These are phyloP conservation scores for Irpex sp. DNA, from an alignment of 1,284 basidiomycete genomes.

Conservation along the genomic window DNA sequence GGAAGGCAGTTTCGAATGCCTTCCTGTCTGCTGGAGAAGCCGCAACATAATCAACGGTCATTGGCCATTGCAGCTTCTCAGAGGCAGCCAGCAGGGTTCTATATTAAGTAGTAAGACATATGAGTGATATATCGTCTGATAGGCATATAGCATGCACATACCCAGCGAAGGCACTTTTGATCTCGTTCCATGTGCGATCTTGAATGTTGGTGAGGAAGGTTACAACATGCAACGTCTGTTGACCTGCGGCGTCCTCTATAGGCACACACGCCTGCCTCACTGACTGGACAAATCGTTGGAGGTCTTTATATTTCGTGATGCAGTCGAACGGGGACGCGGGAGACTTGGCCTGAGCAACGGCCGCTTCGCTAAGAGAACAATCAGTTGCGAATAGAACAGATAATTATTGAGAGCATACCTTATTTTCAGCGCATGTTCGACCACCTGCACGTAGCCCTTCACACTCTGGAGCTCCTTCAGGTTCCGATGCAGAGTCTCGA, in stretches of 20 bases:
- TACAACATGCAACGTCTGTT: slow-evolving; percentile 48
- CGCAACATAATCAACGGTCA: slow-evolving; percentile 56
- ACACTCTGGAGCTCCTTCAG: slow-evolving; percentile 73
- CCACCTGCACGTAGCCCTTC: slow-evolving; percentile 68
- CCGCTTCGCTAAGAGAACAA: slow-evolving; percentile 42
- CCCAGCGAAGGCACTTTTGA: slow-evolving; percentile 62
- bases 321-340: slow-evolving; percentile 32
- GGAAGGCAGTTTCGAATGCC: slow-evolving; percentile 70
- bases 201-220: slow-evolving; percentile 53
- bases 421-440: slow-evolving; percentile 65
- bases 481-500: slow-evolving; percentile 68
- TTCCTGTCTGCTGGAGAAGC: slow-evolving; percentile 45
- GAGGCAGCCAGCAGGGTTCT: slow-evolving; percentile 61
- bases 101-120: slow-evolving; percentile 8
- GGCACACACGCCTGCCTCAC: slow-evolving; percentile 37
- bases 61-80: slow-evolving; percentile 81
- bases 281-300: slow-evolving; percentile 55
- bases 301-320: slow-evolving; percentile 51
- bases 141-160: slow-evolving; percentile 30
- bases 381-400: slow-evolving; percentile 3
- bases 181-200: slow-evolving; percentile 68
- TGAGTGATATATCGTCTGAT: background rate
- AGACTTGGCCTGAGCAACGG: slow-evolving; percentile 42
- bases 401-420: slow-evolving; percentile 50
- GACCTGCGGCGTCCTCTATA: slow-evolving; percentile 41